These are phyloP conservation scores for Zygosaccharomyces bisporus DNA, from an alignment of 805 yeast genomes.

Conservation along the genomic window DNA sequence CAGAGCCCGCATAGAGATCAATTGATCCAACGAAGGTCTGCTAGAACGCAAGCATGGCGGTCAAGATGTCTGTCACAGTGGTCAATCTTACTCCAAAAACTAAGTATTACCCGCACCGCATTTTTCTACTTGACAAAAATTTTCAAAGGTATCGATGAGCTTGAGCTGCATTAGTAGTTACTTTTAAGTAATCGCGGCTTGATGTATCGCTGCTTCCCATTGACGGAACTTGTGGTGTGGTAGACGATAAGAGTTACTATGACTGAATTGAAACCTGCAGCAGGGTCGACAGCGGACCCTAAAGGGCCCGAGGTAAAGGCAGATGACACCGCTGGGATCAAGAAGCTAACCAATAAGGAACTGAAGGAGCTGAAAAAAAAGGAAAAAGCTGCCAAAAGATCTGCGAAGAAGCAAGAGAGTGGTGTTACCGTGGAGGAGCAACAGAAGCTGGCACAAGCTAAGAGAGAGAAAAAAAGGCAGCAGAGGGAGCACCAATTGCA, in stretches of 20 bases:
- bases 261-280: slow-evolving; percentile 5
- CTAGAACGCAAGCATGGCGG: too few species aligned
- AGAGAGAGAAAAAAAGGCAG: slow-evolving; percentile 42
- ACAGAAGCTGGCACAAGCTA: slow-evolving; percentile 39
- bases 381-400: slow-evolving; percentile 89
- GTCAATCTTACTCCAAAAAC: too few species aligned
- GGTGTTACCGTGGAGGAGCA: slow-evolving; percentile 48
- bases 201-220: background rate
- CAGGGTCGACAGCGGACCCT: slow-evolving; percentile 4
- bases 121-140: slow-evolving; percentile 2
- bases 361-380: slow-evolving; percentile 82
- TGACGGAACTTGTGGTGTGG: background rate
- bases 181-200: background rate
- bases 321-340: slow-evolving; percentile 19
- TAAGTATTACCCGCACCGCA: slow-evolving; percentile 1
- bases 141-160: slow-evolving; percentile 6
- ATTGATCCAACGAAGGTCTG: too few species aligned
- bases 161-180: too few species aligned
- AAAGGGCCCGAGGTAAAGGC: background rate
- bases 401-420: slow-evolving; percentile 73
- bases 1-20: too few species aligned
- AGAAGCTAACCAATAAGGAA: slow-evolving; percentile 65
- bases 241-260: background rate
- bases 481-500: slow-evolving; percentile 44
- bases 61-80: too few species aligned